Base-by-base conservation (phyloP, 140 eudicot species). In the Bidens hawaiensis region DNA sequence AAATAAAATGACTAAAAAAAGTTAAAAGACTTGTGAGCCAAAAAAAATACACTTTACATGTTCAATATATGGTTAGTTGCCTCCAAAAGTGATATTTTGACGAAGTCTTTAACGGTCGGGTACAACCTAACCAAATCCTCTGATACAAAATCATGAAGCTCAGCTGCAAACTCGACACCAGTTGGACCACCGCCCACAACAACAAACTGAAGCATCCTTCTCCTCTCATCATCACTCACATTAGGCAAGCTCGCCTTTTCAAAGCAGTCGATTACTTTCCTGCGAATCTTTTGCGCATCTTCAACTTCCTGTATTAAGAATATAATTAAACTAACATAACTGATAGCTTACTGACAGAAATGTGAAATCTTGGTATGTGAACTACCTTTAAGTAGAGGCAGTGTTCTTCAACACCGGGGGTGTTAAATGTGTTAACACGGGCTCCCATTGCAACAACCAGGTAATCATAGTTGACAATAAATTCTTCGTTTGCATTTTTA, bases 151-250 rank as follows among this genome's bases (percentile, higher is more conserved):
- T 94, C 99, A 69, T 94, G 99, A 72, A 94, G 90, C 71, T 85
- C 95, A 42, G 96, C 96, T n/a, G 96, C 94, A 71, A 89, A 89
- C 82, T 89, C 96, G 21, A 89, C 99, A 58, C 99, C 99, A 5
- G 94, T 85, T 43, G 99, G 99, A 28, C 99, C 99, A 46, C 99
- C 99, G 60, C 97, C 99, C 66, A 94, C 99, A 65, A 94, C 80
- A 41, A 94, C 97, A 82, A 94, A 94, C 75, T 89, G 90, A 70
- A 94, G 96, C 52, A 83, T 52, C 60, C 76, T 77, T 72, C 74
- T 83, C 74, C 82, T 94, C 76, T 94, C 95, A 47, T 88, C 99
- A 38, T 85, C 95, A 78, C 68, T 85, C 34, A 94, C 68, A 65
- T 34, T 79, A 34, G 97, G 99, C 40, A 94, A 68, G 64, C 80